These are phyloP conservation scores for Aurinia saxatilis DNA, from an alignment of 345 rosid species.

Conservation along the genomic window DNA sequence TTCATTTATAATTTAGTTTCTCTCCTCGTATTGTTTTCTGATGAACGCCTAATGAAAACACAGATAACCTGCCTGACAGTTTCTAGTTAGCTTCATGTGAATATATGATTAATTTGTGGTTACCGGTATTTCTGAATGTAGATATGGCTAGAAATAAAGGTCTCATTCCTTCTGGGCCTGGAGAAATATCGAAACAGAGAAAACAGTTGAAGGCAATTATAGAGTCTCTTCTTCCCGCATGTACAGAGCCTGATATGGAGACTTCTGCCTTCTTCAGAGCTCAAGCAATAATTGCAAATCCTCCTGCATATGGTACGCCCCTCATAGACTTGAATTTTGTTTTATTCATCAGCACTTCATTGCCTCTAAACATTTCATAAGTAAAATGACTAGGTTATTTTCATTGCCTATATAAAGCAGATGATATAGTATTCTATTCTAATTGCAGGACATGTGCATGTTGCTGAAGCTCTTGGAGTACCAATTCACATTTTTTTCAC, in stretches of 20 bases:
- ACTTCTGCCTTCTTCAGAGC: conserved; percentile 71
- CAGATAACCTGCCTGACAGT: neutral
- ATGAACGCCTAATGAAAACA: neutral
- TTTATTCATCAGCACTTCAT: neutral
- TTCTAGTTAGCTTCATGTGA: neutral
- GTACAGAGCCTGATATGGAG: conserved; percentile 80
- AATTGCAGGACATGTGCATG: conserved; percentile 85
- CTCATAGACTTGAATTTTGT: neutral
- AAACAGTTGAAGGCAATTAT: conserved; percentile 91
- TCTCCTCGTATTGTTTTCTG: neutral
- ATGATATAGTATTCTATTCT: neutral
- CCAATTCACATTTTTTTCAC: conserved; percentile 99
- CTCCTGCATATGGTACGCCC: conserved; percentile 86
- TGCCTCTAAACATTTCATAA: neutral
- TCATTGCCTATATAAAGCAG: neutral
- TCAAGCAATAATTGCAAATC: conserved; percentile 96
- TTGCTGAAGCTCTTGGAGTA: conserved; percentile 96
- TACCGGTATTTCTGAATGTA: conserved; percentile 22
- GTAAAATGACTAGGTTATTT: neutral
- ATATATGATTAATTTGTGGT: neutral
- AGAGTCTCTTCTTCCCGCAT: conserved; percentile 93
- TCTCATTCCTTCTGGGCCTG: conserved; percentile 88
- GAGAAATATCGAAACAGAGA: conserved; percentile 83
- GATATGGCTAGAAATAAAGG: conserved; percentile 99
- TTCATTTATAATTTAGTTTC: neutral